Evolutionary conservation across 2,329 filamentous ascomycete species (phyloP).

Genomic region (Keithomyces neogunnii): DNA sequence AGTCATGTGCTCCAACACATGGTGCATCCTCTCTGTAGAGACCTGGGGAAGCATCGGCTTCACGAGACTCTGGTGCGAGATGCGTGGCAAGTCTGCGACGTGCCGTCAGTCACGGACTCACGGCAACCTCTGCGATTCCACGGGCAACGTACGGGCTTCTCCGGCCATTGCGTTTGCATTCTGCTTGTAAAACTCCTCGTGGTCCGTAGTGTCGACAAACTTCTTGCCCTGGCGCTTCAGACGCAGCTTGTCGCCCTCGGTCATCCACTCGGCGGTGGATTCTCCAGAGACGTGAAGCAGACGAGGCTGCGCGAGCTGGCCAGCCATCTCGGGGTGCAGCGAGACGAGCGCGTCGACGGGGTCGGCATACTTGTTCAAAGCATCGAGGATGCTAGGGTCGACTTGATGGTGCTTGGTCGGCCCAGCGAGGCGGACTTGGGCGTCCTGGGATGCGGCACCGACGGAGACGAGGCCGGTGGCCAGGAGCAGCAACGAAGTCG

Average conservation of each 20-base stretch:
- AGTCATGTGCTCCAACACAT: slow-evolving; percentile 54
- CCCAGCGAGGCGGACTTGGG: background rate
- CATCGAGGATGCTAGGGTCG: slow-evolving; percentile 15
- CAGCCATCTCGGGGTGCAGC: slow-evolving; percentile 18
- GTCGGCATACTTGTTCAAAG: slow-evolving; percentile 16
- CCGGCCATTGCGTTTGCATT: slow-evolving; percentile 14
- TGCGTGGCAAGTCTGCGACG: slow-evolving; percentile 22
- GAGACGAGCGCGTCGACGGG: slow-evolving; percentile 21
- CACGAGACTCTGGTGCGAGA: slow-evolving; percentile 44
- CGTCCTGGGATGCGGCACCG: background rate
- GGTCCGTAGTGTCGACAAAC: slow-evolving; percentile 67
- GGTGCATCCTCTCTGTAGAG: slow-evolving; percentile 54
- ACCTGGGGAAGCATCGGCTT: slow-evolving; percentile 48
- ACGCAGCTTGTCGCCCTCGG: slow-evolving; percentile 64
- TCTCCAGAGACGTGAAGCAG: slow-evolving; percentile 58
- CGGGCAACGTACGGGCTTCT: slow-evolving; percentile 1
- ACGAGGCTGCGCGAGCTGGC: slow-evolving; percentile 31
- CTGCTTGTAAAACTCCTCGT: slow-evolving; percentile 37
- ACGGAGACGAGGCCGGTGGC: background rate
- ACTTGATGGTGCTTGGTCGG: slow-evolving; percentile 3
- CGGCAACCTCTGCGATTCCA: background rate
- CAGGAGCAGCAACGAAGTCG: background rate
- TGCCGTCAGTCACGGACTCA: background rate
- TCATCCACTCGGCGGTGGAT: slow-evolving; percentile 54
- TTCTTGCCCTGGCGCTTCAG: slow-evolving; percentile 56